Conservation (phyloP, 352 stramenopile species). For the Plasmopara muralis region DNA sequence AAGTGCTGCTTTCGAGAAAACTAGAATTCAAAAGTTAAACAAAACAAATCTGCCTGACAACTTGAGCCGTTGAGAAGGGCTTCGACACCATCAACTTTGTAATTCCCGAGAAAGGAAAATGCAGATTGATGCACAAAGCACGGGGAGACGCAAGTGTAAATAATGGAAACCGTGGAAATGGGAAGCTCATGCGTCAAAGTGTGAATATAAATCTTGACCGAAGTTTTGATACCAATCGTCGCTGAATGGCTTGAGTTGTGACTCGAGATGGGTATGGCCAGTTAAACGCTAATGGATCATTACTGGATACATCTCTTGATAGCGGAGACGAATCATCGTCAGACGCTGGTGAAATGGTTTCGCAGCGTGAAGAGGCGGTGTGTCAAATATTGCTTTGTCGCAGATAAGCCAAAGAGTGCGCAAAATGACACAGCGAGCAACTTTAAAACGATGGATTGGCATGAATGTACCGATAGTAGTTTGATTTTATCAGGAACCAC, state of each 20-base stretch:
- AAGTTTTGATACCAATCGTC: constrained; percentile 2
- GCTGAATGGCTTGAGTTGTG: not conserved
- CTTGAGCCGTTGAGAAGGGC: no score
- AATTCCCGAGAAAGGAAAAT: no score
- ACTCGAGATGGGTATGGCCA: not conserved
- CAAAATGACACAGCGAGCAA: constrained; percentile 4
- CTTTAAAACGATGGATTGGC: constrained; percentile 4
- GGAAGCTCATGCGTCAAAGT: not conserved
- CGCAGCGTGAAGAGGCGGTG: no score
- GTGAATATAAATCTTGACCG: not conserved
- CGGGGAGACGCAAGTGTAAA: no score
- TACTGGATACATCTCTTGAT: not conserved
- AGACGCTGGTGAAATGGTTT: no score
- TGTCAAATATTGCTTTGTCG: not conserved
- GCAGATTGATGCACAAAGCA: no score
- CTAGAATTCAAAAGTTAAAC: no score
- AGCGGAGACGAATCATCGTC: no score
- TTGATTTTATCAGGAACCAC: not conserved
- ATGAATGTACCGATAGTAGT: not conserved
- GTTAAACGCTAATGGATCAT: not conserved
- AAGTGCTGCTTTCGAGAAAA: no score
- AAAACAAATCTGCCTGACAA: no score
- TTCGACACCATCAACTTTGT: no score
- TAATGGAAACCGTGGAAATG: no score
- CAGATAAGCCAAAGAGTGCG: constrained; percentile 3